Conservation (phyloP, 257 asterid genomes). For the Rauvolfia tetraphylla region DNA sequence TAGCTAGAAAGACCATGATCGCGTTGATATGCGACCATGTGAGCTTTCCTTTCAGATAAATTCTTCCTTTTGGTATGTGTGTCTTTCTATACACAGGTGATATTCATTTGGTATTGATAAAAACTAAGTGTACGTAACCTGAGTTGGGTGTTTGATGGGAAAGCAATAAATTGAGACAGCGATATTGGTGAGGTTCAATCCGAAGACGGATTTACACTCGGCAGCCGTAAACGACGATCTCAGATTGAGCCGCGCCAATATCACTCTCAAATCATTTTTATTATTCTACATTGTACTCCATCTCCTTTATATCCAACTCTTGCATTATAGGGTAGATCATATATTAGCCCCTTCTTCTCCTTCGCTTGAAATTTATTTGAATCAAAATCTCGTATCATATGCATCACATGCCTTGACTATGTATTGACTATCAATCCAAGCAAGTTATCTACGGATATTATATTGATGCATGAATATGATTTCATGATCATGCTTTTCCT, state of each 20-base stretch:
- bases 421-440: too few relatives aligned
- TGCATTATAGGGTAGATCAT: too few relatives aligned
- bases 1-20: background rate
- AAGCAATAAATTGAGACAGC: conserved; percentile 30
- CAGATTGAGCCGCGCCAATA: conserved; percentile 99
- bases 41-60: background rate
- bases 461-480: too few relatives aligned
- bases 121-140: background rate
- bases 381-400: too few relatives aligned
- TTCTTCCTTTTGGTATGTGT: background rate
- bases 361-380: too few relatives aligned
- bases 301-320: too few relatives aligned
- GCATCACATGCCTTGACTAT: too few relatives aligned
- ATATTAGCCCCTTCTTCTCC: too few relatives aligned
- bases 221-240: conserved; percentile 52
- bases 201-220: conserved; percentile 58
- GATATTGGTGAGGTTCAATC: conserved; percentile 99
- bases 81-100: too few relatives aligned
- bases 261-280: conserved; percentile 53
- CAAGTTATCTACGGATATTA: too few relatives aligned
- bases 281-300: background rate
- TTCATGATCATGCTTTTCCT: too few relatives aligned
- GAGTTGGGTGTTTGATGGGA: background rate
- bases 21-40: background rate
- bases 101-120: background rate